Evolutionary conservation across 2,329 filamentous ascomycete genomes (phyloP).

Genomic region (Fusarium piperis): DNA sequence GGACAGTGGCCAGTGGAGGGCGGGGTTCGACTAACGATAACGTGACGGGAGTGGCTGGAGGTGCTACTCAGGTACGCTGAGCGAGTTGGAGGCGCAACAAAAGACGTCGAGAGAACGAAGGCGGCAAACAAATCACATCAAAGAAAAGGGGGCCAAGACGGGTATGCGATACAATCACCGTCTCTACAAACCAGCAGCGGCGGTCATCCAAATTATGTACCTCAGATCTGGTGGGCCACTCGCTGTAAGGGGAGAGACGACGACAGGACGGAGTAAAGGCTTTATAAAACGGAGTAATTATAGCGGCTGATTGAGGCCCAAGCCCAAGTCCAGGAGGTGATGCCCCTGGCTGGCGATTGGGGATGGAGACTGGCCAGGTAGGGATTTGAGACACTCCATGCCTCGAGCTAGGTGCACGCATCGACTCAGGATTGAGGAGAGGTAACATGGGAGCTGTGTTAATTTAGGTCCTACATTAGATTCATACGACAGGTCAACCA

Average conservation of each 20-base stretch:
- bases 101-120: constrained; percentile 10
- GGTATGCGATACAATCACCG: constrained; percentile 6
- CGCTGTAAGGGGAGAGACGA: constrained; percentile 17
- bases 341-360: constrained; percentile 16
- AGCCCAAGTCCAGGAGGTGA: constrained; percentile 25
- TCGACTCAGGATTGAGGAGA: constrained; percentile 25
- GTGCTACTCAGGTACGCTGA: constrained; percentile 13
- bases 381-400: constrained; percentile 32
- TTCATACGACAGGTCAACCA: constrained; percentile 17
- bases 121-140: constrained; percentile 23
- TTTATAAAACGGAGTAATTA: constrained; percentile 32
- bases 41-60: constrained; percentile 44
- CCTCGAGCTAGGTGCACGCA: constrained; percentile 22
- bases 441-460: constrained; percentile 7
- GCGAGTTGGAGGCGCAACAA: constrained; percentile 26
- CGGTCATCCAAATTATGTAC: constrained; percentile 34
- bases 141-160: constrained; percentile 11
- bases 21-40: constrained; percentile 42
- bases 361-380: constrained; percentile 4
- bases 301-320: constrained; percentile 23
- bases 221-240: constrained; percentile 31
- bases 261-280: constrained; percentile 10
- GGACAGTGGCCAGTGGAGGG: constrained; percentile 27
- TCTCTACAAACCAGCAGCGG: constrained; percentile 7
- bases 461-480: constrained; percentile 7